Conservation (phyloP, 805 yeast species). For the Sporopachydermia lactativora region DNA sequence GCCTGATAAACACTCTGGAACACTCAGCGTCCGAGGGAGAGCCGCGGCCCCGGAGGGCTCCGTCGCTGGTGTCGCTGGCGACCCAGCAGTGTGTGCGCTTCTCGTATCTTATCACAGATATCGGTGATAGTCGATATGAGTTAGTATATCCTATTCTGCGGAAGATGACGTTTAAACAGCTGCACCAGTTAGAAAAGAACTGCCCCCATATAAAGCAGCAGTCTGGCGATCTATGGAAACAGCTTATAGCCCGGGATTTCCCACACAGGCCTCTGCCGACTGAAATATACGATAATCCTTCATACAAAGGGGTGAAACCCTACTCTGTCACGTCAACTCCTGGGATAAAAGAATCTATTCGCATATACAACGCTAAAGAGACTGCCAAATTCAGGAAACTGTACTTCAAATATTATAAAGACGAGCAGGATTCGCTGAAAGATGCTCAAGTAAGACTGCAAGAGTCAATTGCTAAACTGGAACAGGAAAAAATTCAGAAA, state of each 20-base stretch:
- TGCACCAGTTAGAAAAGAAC: neutral
- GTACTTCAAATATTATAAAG: neutral
- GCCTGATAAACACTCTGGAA: no score
- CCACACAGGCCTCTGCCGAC: neutral
- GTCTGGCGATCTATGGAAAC: slow-evolving; percentile 1
- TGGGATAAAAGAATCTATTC: neutral
- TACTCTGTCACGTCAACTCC: neutral
- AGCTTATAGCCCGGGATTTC: neutral
- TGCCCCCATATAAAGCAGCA: neutral
- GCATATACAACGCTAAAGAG: neutral
- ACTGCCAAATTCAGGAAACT: neutral
- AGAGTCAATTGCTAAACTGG: neutral
- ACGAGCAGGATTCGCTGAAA: slow-evolving; percentile 1
- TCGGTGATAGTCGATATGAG: slow-evolving; percentile 1
- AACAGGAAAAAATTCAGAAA: neutral
- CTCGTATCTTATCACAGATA: neutral
- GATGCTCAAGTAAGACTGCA: slow-evolving; percentile 1
- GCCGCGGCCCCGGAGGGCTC: neutral
- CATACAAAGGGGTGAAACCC: neutral
- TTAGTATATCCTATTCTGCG: neutral
- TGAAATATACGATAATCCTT: neutral
- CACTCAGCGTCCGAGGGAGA: no score
- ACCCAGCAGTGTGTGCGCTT: neutral
- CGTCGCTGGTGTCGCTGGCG: neutral
- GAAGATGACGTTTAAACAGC: neutral